phyloP scores from a whole-genome alignment of 208 protist species.

The Leptomonas seymouri region DNA sequence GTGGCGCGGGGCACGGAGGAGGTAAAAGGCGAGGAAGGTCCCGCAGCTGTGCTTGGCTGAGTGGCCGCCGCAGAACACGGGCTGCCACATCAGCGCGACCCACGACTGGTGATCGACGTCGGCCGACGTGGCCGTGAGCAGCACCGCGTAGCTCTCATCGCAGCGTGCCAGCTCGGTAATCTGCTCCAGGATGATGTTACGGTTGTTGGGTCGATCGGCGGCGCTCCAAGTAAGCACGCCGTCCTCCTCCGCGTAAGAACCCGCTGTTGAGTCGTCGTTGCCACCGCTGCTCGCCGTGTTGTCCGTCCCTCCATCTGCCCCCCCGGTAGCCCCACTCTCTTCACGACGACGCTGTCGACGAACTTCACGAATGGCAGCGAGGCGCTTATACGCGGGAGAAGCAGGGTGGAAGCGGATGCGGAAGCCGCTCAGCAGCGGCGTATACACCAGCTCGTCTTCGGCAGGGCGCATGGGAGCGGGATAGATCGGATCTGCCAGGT shows the following conservation, averaged over 20 bases:
- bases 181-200: slow-evolving; percentile 74
- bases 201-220: slow-evolving; percentile 78
- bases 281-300: slow-evolving; percentile 1
- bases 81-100: slow-evolving; percentile 88
- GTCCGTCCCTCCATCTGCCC: neutral
- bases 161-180: slow-evolving; percentile 64
- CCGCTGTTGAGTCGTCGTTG: neutral
- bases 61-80: slow-evolving; percentile 81
- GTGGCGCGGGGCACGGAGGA: slow-evolving; percentile 75
- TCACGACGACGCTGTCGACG: slow-evolving; percentile 33
- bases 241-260: slow-evolving; percentile 37
- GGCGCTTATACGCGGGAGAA: slow-evolving; percentile 54
- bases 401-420: slow-evolving; percentile 72
- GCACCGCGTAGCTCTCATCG: slow-evolving; percentile 57
- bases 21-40: slow-evolving; percentile 86
- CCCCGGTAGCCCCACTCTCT: neutral
- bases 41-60: slow-evolving; percentile 83
- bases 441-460: slow-evolving; percentile 78
- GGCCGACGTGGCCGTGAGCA: slow-evolving; percentile 67
- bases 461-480: slow-evolving; percentile 64
- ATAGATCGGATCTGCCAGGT: slow-evolving; percentile 50
- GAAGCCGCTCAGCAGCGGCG: slow-evolving; percentile 83
- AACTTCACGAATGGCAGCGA: slow-evolving; percentile 49
- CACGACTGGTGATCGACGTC: slow-evolving; percentile 87
- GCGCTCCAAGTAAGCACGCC: slow-evolving; percentile 79